These are phyloP conservation scores for Scorias spongiosa DNA, from an alignment of 2,329 filamentous ascomycete genomes.

Conservation along the genomic window DNA sequence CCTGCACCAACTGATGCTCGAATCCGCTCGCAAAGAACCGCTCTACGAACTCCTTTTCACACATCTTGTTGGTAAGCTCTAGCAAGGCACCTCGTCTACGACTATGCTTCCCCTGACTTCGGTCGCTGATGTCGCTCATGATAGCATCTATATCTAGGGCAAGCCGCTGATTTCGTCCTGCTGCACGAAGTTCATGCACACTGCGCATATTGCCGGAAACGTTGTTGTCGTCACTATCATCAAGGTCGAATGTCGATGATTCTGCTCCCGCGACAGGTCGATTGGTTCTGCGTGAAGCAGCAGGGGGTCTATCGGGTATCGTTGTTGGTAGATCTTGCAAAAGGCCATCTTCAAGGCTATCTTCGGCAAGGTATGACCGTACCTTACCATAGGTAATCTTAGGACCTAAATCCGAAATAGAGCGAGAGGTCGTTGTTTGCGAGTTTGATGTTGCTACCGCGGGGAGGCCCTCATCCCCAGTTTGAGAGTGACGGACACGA, in stretches of 20 bases:
- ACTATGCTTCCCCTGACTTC: conserved; percentile 26
- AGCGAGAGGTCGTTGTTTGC: too few species aligned
- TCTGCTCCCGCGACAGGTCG: conserved; percentile 9
- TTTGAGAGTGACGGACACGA: too few species aligned
- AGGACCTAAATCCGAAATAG: conserved; percentile 14
- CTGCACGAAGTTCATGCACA: conserved; percentile 46
- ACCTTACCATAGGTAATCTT: conserved; percentile 44
- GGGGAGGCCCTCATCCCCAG: neutral
- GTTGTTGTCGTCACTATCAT: conserved; percentile 33
- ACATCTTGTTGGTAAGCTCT: conserved; percentile 39
- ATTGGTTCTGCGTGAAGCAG: conserved; percentile 2
- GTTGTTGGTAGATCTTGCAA: conserved; percentile 18
- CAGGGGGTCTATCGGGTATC: conserved; percentile 7
- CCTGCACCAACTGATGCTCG: conserved; percentile 51
- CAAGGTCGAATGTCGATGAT: conserved; percentile 18
- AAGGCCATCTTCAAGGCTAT: conserved; percentile 24
- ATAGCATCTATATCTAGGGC: conserved; percentile 39
- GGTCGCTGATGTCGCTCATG: conserved; percentile 43
- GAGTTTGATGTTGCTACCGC: conserved; percentile 2
- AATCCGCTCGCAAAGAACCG: conserved; percentile 63
- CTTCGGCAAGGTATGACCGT: conserved; percentile 44
- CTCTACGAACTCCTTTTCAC: conserved; percentile 45
- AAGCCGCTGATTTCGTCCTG: conserved; percentile 42
- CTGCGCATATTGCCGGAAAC: conserved; percentile 34
- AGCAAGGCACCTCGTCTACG: conserved; percentile 38